Percentiles rank a stretch among this genome's conserved stretches.
Evolutionary conservation across 495 filamentous ascomycete species (phyloP).

Genomic region (Aspergillus leporis): DNA sequence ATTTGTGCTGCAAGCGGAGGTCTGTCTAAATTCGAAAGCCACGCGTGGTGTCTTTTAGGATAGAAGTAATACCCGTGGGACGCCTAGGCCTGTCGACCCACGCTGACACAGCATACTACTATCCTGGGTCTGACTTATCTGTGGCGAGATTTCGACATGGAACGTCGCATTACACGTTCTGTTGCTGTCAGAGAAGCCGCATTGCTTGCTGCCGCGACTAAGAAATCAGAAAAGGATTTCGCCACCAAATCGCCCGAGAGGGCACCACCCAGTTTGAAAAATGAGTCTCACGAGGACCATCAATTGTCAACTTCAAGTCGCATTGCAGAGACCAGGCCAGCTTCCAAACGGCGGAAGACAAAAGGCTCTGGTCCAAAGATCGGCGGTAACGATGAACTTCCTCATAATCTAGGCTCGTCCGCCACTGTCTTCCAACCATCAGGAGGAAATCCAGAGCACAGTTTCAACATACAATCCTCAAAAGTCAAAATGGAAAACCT

Average conservation of each 20-base stretch:
- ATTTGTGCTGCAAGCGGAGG: too few species aligned
- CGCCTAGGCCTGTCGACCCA: background rate
- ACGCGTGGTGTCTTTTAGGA: too few species aligned
- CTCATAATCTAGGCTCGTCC: slow-evolving; percentile 42
- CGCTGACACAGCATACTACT: background rate
- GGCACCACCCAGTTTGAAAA: background rate
- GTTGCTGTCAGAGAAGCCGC: slow-evolving; percentile 22
- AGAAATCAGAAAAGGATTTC: slow-evolving; percentile 4
- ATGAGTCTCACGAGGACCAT: slow-evolving; percentile 2
- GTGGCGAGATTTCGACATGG: slow-evolving; percentile 4
- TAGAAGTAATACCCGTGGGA: too few species aligned
- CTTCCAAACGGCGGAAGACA: slow-evolving; percentile 25
- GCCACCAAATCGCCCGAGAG: slow-evolving; percentile 3
- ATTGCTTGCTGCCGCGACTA: slow-evolving; percentile 14
- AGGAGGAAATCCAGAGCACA: background rate
- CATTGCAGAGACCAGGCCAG: background rate
- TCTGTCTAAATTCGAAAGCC: too few species aligned
- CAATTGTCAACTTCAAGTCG: background rate
- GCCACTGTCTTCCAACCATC: background rate
- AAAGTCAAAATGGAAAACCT: slow-evolving; percentile 15
- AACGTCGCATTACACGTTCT: slow-evolving; percentile 29
- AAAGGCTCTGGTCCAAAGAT: slow-evolving; percentile 10
- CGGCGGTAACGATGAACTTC: slow-evolving; percentile 34
- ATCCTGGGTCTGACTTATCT: background rate
- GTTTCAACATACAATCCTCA: slow-evolving; percentile 12